Evolutionary conservation across 1,284 basidiomycete genomes (phyloP), one percentile per base, ranked within the genome.

Genomic region (Phenoliferia sp.): DNA sequence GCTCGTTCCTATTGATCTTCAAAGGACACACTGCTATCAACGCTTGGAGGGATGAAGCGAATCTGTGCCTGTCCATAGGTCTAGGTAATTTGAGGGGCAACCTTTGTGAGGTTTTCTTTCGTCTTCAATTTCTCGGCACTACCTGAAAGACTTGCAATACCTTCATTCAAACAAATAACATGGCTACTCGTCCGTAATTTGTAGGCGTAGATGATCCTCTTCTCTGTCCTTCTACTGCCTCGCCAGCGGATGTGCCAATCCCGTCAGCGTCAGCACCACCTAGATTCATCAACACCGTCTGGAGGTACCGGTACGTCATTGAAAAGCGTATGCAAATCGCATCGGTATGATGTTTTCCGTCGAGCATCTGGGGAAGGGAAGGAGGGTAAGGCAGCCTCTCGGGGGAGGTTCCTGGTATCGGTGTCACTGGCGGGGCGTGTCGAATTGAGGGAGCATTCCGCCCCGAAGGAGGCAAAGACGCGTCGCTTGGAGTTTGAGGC

Each of bases 291-390:
- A 73, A 36, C 6, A 71, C 70, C n/a, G 36, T 29, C 39, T 71
- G 62, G 2, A 73, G 61, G 36, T 68, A 66, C 15, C 56, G 44
- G 58, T 64, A 71, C 22, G 55, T 59, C 28, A 69, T 65, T 9
- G 61, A 59, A 26, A 69, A 73, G 35, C 64, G 59, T n/a, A 73
- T 44, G 56, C 72, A 73, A 33, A 75, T 67, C 65, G 76, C 75
- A 50, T 76, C 75, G 33, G 72, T 74, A 34, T 70, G 68, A 44
- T 75, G 75, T 31, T 56, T 68, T 16, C 74, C 75, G 33, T 76
- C 72, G 34, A 76, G 63, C 56, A 74, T 58, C 9, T 67, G 39
- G 28, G 70, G 61, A 32, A 76, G 54, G 6, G 35, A 44, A 6
- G 61, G 61, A 16, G 75, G 75, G 59, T 69, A 74, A 16, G 66